Percentiles rank a stretch among this genome's conserved stretches.
Evolutionary conservation across 2,329 filamentous ascomycete genomes (phyloP).

Genomic region (Arthrobotrys pseudoclavata): DNA sequence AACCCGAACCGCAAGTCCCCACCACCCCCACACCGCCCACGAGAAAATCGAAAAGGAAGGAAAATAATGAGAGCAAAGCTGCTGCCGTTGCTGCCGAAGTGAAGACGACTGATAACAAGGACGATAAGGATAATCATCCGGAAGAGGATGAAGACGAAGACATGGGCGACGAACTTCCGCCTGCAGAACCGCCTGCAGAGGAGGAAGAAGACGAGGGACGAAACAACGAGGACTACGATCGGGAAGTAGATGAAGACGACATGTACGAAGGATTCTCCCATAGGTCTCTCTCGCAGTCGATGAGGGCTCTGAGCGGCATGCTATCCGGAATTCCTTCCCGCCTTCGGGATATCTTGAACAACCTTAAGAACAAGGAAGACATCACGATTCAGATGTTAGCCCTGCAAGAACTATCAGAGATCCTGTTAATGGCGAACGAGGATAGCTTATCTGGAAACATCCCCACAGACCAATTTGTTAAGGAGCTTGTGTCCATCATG

Average conservation of each 20-base stretch:
- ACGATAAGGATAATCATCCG: conserved; percentile 50
- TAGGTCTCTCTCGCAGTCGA: conserved; percentile 80
- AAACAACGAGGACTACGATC: conserved; percentile 73
- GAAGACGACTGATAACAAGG: conserved; percentile 63
- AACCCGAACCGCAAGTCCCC: conserved; percentile 42
- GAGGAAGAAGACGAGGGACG: conserved; percentile 65
- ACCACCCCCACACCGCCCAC: conserved; percentile 47
- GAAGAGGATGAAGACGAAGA: conserved; percentile 59
- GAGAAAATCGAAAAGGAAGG: conserved; percentile 52
- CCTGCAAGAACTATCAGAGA: conserved; percentile 91
- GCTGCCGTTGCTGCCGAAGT: conserved; percentile 25
- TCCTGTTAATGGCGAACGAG: conserved; percentile 93
- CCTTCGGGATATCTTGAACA: conserved; percentile 81
- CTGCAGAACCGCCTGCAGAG: conserved; percentile 66
- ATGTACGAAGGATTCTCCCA: conserved; percentile 73
- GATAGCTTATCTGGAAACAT: conserved; percentile 97
- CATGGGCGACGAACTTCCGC: conserved; percentile 48
- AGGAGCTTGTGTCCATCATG: conserved; percentile 93
- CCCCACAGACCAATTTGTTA: conserved; percentile 92
- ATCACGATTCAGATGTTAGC: conserved; percentile 90
- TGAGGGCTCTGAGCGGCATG: conserved; percentile 90
- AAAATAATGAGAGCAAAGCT: conserved; percentile 50
- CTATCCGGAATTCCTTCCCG: conserved; percentile 86
- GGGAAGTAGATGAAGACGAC: conserved; percentile 75
- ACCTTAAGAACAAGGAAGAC: conserved; percentile 85